A percentile compares a stretch with the other conserved stretches of the same genome.
Conservation (phyloP, 257 asterid species). For the Nicotiana paniculata region DNA sequence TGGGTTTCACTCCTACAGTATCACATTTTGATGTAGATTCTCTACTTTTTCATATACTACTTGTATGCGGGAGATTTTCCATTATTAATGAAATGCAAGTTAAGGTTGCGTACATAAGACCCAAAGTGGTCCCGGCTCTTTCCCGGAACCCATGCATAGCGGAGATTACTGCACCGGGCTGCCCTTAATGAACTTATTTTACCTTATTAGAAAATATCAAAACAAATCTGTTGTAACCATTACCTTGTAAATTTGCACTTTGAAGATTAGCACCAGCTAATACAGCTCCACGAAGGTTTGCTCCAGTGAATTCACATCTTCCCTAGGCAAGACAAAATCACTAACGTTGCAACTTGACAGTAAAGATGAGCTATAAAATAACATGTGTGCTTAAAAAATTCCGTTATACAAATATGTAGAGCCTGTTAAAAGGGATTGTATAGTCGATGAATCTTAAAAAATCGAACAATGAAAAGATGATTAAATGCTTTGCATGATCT, state of each 20-base stretch:
- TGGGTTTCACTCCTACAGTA: no score
- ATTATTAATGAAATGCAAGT: no score
- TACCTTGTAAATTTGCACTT: constrained; percentile 97
- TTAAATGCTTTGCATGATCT: background rate
- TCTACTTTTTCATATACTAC: no score
- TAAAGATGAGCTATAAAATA: background rate
- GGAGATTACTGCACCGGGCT: no score
- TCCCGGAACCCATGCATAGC: no score
- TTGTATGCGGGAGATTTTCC: no score
- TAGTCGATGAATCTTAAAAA: background rate
- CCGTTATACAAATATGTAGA: background rate
- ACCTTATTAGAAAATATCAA: background rate
- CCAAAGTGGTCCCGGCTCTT: no score
- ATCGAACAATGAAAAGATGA: background rate
- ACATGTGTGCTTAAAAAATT: background rate
- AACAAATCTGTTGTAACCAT: background rate
- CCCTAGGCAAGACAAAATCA: constrained; percentile 39
- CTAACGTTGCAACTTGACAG: constrained; percentile 5
- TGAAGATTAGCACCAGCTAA: constrained; percentile 93
- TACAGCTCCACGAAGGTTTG: constrained; percentile 90
- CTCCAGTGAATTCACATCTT: constrained; percentile 96
- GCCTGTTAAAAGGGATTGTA: background rate
- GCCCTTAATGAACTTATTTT: no score
- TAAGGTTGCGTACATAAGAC: no score
- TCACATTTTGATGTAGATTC: no score